Evolutionary conservation across 163 green algal genomes (phyloP).

Genomic region (Coccomyxa subellipsoidea): DNA sequence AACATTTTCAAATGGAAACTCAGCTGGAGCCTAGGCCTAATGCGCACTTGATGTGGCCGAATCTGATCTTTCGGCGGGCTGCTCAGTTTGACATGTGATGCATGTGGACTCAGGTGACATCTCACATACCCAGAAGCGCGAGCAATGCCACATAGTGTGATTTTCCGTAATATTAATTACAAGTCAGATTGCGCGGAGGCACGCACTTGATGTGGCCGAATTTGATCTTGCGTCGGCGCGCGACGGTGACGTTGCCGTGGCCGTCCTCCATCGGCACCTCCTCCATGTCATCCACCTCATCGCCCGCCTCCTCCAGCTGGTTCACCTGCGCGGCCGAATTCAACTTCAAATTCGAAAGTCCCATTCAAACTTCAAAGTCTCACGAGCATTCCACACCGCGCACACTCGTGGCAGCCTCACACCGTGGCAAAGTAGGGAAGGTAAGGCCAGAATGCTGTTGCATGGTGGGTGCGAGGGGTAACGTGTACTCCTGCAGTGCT

Average conservation of each 20-base stretch:
- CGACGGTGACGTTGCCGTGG: not conserved
- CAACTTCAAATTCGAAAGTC: not conserved
- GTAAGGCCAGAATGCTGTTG: not conserved
- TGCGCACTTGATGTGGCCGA: too few species aligned
- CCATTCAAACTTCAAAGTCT: not conserved
- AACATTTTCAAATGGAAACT: too few species aligned
- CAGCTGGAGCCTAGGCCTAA: too few species aligned
- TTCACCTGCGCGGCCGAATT: not conserved
- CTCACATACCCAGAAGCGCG: too few species aligned
- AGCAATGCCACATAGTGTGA: too few species aligned
- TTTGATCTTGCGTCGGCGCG: not conserved
- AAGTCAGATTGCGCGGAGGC: not conserved
- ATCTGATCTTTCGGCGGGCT: too few species aligned
- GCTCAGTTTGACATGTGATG: too few species aligned
- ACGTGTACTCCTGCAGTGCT: not conserved
- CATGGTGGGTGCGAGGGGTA: not conserved
- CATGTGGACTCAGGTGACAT: too few species aligned
- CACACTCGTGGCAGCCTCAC: not conserved
- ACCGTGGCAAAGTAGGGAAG: not conserved
- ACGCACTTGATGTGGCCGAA: slow-evolving; percentile 18
- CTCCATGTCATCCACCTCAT: slow-evolving; percentile 33
- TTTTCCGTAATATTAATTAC: too few species aligned
- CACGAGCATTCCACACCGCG: too few species aligned
- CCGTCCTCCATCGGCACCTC: not conserved
- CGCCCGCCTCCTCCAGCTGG: slow-evolving; percentile 18